A percentile compares a stretch with the other conserved stretches of the same genome.
Evolutionary conservation across 177 flowering plant species (phyloP).

Genomic region (Vitis hybrid): DNA sequence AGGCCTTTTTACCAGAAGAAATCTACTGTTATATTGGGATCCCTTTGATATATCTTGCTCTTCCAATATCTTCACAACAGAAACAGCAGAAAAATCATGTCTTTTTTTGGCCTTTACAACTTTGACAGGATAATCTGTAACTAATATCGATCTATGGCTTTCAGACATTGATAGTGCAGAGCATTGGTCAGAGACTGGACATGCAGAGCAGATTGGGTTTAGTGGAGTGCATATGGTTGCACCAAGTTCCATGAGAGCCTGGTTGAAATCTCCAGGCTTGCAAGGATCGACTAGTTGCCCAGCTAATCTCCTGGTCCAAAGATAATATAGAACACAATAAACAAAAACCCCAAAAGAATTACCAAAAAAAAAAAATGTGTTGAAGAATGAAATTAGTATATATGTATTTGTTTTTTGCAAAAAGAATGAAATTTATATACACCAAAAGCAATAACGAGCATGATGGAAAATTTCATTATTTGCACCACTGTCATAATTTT

Average conservation of each 20-base stretch:
- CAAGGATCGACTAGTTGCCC: conserved; percentile 83
- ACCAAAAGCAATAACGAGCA: no score
- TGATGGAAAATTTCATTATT: no score
- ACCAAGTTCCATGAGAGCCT: conserved; percentile 96
- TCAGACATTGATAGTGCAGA: conserved; percentile 53
- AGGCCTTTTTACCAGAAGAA: conserved; percentile 84
- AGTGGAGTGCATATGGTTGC: conserved; percentile 77
- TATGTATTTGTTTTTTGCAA: no score
- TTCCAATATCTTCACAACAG: conserved; percentile 73
- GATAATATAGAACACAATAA: not conserved
- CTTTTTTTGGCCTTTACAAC: conserved; percentile 70
- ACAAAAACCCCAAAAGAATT: not conserved
- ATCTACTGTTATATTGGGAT: conserved; percentile 29
- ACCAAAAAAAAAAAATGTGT: not conserved
- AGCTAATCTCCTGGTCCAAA: conserved; percentile 64
- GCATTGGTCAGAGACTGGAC: conserved; percentile 76
- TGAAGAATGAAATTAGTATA: not conserved
- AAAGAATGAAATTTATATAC: no score
- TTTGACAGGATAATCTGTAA: conserved; percentile 80
- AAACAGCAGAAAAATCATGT: conserved; percentile 73
- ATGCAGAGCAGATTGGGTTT: conserved; percentile 70
- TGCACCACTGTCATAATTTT: no score
- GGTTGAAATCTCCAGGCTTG: conserved; percentile 95
- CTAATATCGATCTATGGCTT: conserved; percentile 32
- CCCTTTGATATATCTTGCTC: conserved; percentile 18